phyloP scores from a whole-genome alignment of 768 basidiomycete genomes.

The Candolleomyces eurysporus region DNA sequence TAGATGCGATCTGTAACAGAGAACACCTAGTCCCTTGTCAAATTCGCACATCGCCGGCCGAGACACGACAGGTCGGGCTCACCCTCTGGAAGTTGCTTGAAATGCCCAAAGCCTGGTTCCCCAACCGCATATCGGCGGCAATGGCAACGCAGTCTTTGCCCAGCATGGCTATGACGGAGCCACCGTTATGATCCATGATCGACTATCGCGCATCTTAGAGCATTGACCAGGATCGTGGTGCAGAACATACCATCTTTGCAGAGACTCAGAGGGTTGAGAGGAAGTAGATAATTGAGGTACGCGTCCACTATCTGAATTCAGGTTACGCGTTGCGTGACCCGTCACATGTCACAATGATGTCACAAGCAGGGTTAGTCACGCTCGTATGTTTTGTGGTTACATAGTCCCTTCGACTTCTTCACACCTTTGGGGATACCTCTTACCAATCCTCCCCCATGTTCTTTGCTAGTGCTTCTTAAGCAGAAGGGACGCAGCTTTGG shows the following conservation, averaged over 20 bases:
- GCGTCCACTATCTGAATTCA: conserved; percentile 18
- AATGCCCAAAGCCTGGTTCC: conserved; percentile 82
- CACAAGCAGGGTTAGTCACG: conserved; percentile 13
- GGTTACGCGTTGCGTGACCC: conserved; percentile 41
- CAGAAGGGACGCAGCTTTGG: too few species aligned
- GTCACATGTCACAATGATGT: conserved; percentile 1
- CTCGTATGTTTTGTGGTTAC: background rate
- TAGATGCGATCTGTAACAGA: conserved; percentile 91
- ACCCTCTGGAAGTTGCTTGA: conserved; percentile 96
- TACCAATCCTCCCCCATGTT: background rate
- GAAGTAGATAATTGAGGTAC: conserved; percentile 6
- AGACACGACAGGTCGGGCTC: conserved; percentile 8
- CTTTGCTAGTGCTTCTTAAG: background rate
- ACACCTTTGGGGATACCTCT: background rate
- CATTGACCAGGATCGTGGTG: background rate
- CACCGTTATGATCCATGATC: conserved; percentile 92
- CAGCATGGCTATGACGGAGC: conserved; percentile 98
- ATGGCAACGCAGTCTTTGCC: conserved; percentile 99
- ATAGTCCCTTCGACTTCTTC: background rate
- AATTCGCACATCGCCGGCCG: conserved; percentile 7
- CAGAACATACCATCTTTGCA: conserved; percentile 39
- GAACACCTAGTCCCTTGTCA: conserved; percentile 65
- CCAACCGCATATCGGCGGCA: conserved; percentile 90
- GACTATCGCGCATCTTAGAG: conserved; percentile 48
- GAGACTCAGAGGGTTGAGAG: conserved; percentile 13